phyloP scores from a whole-genome alignment of 1,284 basidiomycete species.

The Leccinum cinnamomeum region DNA sequence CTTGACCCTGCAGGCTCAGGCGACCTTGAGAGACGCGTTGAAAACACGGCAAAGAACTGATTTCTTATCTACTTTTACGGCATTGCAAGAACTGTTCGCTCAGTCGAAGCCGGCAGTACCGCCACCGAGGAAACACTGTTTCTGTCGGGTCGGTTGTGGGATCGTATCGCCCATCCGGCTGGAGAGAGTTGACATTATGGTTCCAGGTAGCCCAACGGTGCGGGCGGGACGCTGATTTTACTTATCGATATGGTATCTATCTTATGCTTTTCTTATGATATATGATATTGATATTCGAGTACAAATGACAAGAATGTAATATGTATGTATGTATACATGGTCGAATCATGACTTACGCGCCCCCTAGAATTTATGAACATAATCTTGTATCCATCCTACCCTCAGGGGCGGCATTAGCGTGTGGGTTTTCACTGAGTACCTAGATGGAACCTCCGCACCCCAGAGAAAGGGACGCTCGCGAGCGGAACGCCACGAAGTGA shows the following conservation, averaged over 20 bases:
- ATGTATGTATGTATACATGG: constrained; percentile 9
- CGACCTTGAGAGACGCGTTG: constrained; percentile 18
- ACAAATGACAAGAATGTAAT: constrained; percentile 18
- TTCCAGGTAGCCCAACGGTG: constrained; percentile 29
- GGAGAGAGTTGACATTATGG: constrained; percentile 18
- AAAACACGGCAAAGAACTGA: constrained; percentile 8
- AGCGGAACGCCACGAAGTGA: not conserved
- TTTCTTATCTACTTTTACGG: constrained; percentile 20
- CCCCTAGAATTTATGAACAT: constrained; percentile 2
- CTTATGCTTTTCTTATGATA: constrained; percentile 14
- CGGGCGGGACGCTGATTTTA: constrained; percentile 20
- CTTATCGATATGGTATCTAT: constrained; percentile 11
- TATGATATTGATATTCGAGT: constrained; percentile 9
- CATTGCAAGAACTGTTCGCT: constrained; percentile 26
- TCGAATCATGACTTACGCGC: constrained; percentile 2
- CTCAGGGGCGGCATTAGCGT: not conserved
- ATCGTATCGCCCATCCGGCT: not conserved
- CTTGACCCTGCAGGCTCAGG: constrained; percentile 19
- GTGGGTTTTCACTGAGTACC: not conserved
- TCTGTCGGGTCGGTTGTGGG: constrained; percentile 8
- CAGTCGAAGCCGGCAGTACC: constrained; percentile 9
- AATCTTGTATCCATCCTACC: not conserved
- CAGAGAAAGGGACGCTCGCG: not conserved
- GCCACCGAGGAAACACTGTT: constrained; percentile 9
- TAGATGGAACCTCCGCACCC: not conserved